A percentile compares a stretch with the other conserved stretches of the same genome.
These are phyloP conservation scores for Rhizodiscina lignyota DNA, from an alignment of 495 filamentous ascomycete species.

Conservation along the genomic window DNA sequence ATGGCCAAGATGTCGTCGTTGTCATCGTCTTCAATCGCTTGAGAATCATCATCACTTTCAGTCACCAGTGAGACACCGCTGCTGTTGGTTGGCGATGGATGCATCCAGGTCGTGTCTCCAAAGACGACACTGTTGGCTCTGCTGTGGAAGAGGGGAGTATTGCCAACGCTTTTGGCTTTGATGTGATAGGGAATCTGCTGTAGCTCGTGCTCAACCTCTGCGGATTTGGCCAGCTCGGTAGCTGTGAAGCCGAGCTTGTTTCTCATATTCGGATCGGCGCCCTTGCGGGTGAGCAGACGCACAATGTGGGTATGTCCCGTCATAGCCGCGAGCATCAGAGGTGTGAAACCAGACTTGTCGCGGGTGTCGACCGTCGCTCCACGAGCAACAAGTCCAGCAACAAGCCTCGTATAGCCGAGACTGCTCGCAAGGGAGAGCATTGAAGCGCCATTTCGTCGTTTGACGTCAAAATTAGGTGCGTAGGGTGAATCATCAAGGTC, in stretches of 20 bases:
- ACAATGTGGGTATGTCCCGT: conserved; percentile 61
- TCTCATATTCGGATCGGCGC: conserved; percentile 53
- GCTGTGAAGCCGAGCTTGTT: conserved; percentile 57
- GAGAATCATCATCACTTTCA: conserved; percentile 26
- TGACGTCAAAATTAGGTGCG: conserved; percentile 45
- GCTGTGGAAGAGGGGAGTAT: conserved; percentile 32
- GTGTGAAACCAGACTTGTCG: conserved; percentile 68
- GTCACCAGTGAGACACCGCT: background rate
- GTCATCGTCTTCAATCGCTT: conserved; percentile 5
- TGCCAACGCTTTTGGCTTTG: conserved; percentile 40
- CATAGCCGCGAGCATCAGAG: conserved; percentile 73
- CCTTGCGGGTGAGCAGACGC: conserved; percentile 50
- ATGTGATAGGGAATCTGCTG: conserved; percentile 33
- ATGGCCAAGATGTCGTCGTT: background rate
- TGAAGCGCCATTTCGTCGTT: conserved; percentile 50
- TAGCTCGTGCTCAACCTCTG: conserved; percentile 29
- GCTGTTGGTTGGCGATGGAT: background rate
- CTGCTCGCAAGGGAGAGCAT: conserved; percentile 71
- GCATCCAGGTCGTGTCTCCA: background rate
- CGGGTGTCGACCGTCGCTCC: conserved; percentile 61
- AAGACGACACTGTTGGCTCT: conserved; percentile 51
- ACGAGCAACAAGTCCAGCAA: conserved; percentile 62
- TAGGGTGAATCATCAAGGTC: conserved; percentile 60
- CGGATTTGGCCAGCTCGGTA: conserved; percentile 52
- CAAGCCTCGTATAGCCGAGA: conserved; percentile 57